These are phyloP conservation scores for Teunomyces lycoperdinae DNA, from an alignment of 805 yeast genomes.

Conservation along the genomic window DNA sequence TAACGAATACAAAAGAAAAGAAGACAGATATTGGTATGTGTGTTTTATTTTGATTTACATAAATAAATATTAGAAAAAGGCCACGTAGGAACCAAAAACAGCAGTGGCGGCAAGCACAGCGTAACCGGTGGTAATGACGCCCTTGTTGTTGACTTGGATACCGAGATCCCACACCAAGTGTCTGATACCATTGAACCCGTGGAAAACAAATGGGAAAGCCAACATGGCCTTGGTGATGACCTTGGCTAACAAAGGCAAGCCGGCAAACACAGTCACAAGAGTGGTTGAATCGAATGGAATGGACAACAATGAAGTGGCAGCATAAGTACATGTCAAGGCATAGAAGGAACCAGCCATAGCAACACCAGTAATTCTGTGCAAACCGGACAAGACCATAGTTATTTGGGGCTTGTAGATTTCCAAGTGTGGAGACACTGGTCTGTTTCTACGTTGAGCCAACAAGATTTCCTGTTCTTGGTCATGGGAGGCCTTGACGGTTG, in stretches of 20 bases:
- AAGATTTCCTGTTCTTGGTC: slow-evolving; percentile 68
- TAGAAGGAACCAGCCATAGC: slow-evolving; percentile 77
- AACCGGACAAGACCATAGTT: slow-evolving; percentile 74
- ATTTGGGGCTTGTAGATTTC: slow-evolving; percentile 88
- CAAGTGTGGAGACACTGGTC: slow-evolving; percentile 91
- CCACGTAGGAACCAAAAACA: slow-evolving; percentile 54
- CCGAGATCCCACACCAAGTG: slow-evolving; percentile 94
- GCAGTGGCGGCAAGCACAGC: slow-evolving; percentile 68
- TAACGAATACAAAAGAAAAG: neutral
- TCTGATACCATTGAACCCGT: slow-evolving; percentile 82
- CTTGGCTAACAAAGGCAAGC: slow-evolving; percentile 64
- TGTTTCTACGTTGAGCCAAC: slow-evolving; percentile 75
- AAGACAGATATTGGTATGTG: neutral
- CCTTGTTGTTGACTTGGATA: slow-evolving; percentile 71
- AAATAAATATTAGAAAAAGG: slow-evolving; percentile 34
- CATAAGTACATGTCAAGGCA: slow-evolving; percentile 72
- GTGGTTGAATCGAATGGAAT: slow-evolving; percentile 59
- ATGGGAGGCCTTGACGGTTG: slow-evolving; percentile 48
- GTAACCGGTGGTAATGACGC: slow-evolving; percentile 92
- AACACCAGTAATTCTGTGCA: slow-evolving; percentile 89
- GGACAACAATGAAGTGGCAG: slow-evolving; percentile 54
- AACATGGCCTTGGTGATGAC: slow-evolving; percentile 62
- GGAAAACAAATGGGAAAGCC: slow-evolving; percentile 86
- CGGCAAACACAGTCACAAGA: slow-evolving; percentile 53
- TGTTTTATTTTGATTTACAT: neutral